Evolutionary conservation across 2,329 filamentous ascomycete species (phyloP), one percentile per base, ranked within the genome.

Genomic region (Colletotrichum musae): DNA sequence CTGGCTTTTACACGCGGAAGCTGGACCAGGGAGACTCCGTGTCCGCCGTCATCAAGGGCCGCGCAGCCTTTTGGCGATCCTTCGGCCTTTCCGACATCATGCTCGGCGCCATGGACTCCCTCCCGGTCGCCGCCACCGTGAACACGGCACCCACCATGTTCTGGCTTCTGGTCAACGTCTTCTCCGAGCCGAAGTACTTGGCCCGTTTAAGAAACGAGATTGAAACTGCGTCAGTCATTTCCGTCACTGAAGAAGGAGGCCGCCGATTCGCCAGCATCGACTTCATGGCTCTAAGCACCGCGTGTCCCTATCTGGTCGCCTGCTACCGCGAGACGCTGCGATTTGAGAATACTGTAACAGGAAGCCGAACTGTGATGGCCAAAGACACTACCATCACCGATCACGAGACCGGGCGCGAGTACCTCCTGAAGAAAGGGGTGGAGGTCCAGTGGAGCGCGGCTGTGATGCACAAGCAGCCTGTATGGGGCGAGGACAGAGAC

Each of bases 281-380:
- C 51, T 75, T 79, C 51, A 72, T 72, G 1, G 71, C 72, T 1
- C 73, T 87, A 6, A 78, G 80, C 48, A 75, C 80, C 12, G 53
- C 73, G 2, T 85, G 82, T 62, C 81, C 82, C 0, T 75, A 84
- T 4, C 73, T 87, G 15, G 75, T 81, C 18, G 80, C 82, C 6
- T 77, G 77, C 6, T 85, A 81, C 71, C 81, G 81, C 51, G 85
- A 87, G 72, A 78, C 77, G 0, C 73, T 86, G 32, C 81, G 85
- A 13, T 53, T 83, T 1, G 77, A 76, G 43, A 77, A 81, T 13
- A 78, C 80, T 7, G 75, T 78, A 13, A 74, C 80, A 1, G 80
- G 80, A 4, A 80, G 77, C 26, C 80, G 85, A 18, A 73, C 77
- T 4, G 81, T 86, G 5, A 74, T 78, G 50, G 72, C 77, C 12